Percentiles rank a stretch among this genome's conserved stretches.
Conservation (phyloP, 2,329 filamentous ascomycete genomes). For the Passalora sequoiae region DNA sequence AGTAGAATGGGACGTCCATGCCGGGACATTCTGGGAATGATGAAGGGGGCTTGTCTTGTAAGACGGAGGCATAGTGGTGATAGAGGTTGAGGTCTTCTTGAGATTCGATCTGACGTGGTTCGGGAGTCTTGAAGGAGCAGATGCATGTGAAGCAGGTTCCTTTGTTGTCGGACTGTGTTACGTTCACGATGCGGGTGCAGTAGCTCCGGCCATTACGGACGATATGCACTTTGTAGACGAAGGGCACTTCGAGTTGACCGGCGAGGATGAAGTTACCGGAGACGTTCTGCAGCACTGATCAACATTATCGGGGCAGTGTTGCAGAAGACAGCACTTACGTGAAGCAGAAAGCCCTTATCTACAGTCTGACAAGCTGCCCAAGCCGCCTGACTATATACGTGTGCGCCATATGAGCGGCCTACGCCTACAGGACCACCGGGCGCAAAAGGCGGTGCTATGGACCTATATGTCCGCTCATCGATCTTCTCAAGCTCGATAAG, state of each 20-base stretch:
- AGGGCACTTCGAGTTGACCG: conserved; percentile 45
- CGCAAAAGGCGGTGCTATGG: conserved; percentile 39
- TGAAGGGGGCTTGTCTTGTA: conserved; percentile 32
- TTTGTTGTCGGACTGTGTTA: conserved; percentile 43
- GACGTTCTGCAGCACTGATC: conserved; percentile 39
- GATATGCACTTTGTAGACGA: conserved; percentile 48
- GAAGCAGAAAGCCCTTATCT: conserved; percentile 45
- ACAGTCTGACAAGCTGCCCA: conserved; percentile 55
- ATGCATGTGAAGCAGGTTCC: conserved; percentile 50
- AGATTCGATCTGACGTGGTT: conserved; percentile 30
- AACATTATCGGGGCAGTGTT: neutral
- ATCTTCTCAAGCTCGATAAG: conserved; percentile 40
- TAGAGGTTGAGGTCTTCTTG: conserved; percentile 36
- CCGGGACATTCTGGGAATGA: conserved; percentile 34
- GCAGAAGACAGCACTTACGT: conserved; percentile 35
- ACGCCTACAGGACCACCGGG: conserved; percentile 36
- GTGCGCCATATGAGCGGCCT: conserved; percentile 49
- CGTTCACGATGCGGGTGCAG: conserved; percentile 49
- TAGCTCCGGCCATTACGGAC: conserved; percentile 51
- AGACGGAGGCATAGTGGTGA: conserved; percentile 32
- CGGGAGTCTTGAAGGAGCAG: conserved; percentile 49
- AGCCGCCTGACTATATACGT: conserved; percentile 54
- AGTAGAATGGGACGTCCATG: conserved; percentile 35
- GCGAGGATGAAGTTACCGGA: conserved; percentile 50
- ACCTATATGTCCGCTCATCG: conserved; percentile 38